Percentiles rank a stretch among this genome's conserved stretches.
Evolutionary conservation across 2,329 filamentous ascomycete species (phyloP).

Genomic region (Raffaelea deltoideospora): DNA sequence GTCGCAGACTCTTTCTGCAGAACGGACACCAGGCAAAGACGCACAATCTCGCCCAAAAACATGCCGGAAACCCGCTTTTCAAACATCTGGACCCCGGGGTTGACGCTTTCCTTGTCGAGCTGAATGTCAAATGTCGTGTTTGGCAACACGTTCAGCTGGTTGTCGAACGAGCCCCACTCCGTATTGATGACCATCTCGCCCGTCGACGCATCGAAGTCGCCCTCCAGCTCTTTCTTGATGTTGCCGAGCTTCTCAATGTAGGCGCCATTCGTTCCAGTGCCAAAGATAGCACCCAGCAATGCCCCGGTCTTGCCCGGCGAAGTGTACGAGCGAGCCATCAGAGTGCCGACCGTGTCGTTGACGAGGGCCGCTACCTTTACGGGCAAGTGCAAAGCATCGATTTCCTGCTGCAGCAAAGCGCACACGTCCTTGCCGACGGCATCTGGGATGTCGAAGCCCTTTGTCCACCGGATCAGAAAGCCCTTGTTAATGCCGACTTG

Average conservation of each 20-base stretch:
- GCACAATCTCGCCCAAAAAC: conserved; percentile 91
- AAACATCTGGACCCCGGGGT: conserved; percentile 95
- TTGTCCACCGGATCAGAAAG: conserved; percentile 90
- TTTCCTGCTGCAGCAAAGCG: conserved; percentile 72
- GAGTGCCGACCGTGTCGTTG: conserved; percentile 92
- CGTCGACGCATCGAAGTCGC: conserved; percentile 62
- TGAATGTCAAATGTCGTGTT: conserved; percentile 68
- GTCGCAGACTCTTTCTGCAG: conserved; percentile 49
- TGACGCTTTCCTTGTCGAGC: conserved; percentile 67
- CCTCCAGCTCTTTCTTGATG: conserved; percentile 60
- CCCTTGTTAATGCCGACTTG: conserved; percentile 94
- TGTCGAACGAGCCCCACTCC: conserved; percentile 98
- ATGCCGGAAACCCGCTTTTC: conserved; percentile 97
- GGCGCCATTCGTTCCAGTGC: conserved; percentile 92
- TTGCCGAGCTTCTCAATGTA: conserved; percentile 87
- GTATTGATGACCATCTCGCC: conserved; percentile 97
- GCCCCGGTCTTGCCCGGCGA: conserved; percentile 77
- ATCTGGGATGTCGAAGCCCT: conserved; percentile 95
- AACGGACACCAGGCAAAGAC: conserved; percentile 59
- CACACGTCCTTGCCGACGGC: conserved; percentile 92
- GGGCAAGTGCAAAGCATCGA: conserved; percentile 72
- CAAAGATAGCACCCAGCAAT: conserved; percentile 90
- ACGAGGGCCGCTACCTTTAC: conserved; percentile 92
- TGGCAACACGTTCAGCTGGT: conserved; percentile 75
- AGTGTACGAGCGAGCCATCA: conserved; percentile 95